Evolutionary conservation across 129 eudicot genomes (phyloP).

Genomic region (Sambucus nigra): DNA sequence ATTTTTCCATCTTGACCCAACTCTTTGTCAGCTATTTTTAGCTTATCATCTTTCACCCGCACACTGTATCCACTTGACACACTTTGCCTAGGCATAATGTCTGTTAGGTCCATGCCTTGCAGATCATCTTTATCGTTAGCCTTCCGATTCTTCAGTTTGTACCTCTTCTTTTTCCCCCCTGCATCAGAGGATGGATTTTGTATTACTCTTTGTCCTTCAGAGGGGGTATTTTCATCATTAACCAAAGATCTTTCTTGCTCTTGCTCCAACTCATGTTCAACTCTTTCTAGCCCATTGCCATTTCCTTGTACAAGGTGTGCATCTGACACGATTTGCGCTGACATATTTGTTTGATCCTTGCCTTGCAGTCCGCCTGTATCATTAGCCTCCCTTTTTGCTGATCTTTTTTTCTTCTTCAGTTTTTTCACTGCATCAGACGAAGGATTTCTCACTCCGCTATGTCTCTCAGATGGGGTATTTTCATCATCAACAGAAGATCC

Average conservation of each 20-base stretch:
- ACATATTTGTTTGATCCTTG: slow-evolving; percentile 3
- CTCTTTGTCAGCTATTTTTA: too few species aligned
- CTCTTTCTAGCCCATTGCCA: neutral
- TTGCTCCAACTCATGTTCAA: neutral
- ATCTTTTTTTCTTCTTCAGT: neutral
- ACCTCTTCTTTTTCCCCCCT: neutral
- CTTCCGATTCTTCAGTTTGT: too few species aligned
- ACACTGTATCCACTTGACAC: too few species aligned
- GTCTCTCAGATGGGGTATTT: slow-evolving; percentile 6
- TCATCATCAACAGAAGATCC: slow-evolving; percentile 4
- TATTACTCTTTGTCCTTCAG: slow-evolving; percentile 2
- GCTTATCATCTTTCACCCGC: too few species aligned
- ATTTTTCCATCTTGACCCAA: too few species aligned
- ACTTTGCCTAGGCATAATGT: too few species aligned
- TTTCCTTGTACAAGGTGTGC: slow-evolving; percentile 1
- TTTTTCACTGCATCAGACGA: too few species aligned
- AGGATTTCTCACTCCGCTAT: too few species aligned
- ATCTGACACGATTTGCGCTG: slow-evolving; percentile 12
- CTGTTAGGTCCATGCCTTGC: too few species aligned
- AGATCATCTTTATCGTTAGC: too few species aligned
- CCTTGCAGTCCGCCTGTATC: neutral
- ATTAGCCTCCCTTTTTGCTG: too few species aligned
- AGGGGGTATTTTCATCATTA: slow-evolving; percentile 1
- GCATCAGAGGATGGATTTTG: neutral
- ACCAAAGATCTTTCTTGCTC: slow-evolving; percentile 2